Evolutionary conservation across 345 rosid species (phyloP), one percentile per base, ranked within the genome.

Genomic region (Lepidium aucheri): DNA sequence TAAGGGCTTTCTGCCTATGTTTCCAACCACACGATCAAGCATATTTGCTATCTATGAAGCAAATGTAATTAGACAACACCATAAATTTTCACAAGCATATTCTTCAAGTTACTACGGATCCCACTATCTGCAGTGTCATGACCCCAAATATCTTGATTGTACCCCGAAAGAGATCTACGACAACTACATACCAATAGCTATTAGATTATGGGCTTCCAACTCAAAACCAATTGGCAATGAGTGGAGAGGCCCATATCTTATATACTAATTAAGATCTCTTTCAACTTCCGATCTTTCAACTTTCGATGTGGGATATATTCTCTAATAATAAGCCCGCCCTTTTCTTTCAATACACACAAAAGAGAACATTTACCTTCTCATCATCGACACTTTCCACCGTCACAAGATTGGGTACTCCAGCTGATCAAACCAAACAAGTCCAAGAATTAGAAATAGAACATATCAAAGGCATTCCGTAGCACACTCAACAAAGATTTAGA

Each of bases 361-460:
- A 20, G 28, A 42, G 22, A 66, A 9, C 5, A 3, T 15, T 57
- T 71, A 91, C 99, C 96, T 94, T 94, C 72, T 84, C 82, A 79
- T 88, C 90, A 26, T 94, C 99, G 3, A 94, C 85, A 53, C 81
- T 88, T 78, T 94, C 99, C 24, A 94, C 95, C 86, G 79, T 77
- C 2, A 77, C 86, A 73, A 90, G 96, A 74, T 94, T 94, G 8
- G 91, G 96, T 11, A 90, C 97, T 73, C 85, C 90, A 71, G 86
- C 97, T 94, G 82, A 81, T 63, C 50, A 75, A 67, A 43, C 40
- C 44, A 68, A 54, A 16, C 43, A 17, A 33, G 13, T 4, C 16
- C 18, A 42, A 52, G 1, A 7, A 8, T 30, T 4, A 15, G 12
- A 22, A 35, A 14, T 0, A 41, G 10, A 50, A 47, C 18, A 36